Percentiles rank a stretch among this genome's conserved stretches.
phyloP scores from a whole-genome alignment of 2,329 filamentous ascomycete species.

The Hymenoscyphus scutula region DNA sequence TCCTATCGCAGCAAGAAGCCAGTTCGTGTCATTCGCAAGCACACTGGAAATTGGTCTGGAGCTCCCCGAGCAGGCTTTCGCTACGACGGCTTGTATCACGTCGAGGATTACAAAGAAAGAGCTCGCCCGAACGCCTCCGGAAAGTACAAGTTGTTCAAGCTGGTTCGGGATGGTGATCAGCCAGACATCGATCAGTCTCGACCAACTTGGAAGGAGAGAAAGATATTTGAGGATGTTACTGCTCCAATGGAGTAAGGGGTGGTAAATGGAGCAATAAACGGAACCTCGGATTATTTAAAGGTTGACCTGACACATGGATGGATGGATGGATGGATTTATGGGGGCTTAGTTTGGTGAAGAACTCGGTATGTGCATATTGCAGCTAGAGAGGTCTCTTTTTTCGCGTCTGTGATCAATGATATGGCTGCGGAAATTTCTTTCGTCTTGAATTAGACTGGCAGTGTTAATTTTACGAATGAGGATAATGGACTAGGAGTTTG shows the following conservation, averaged over 20 bases:
- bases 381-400: no score
- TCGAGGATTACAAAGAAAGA: not conserved
- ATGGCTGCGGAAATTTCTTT: no score
- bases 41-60: constrained; percentile 6
- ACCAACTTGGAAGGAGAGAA: not conserved
- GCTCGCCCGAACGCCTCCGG: not conserved
- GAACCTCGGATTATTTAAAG: not conserved
- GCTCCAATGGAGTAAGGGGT: not conserved
- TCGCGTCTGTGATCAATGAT: no score
- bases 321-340: not conserved
- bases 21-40: constrained; percentile 9
- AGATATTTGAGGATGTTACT: not conserved
- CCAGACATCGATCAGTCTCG: not conserved
- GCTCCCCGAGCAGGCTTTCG: constrained; percentile 2
- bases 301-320: not conserved
- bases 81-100: constrained; percentile 14
- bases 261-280: not conserved
- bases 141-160: constrained; percentile 3
- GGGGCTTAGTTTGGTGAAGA: not conserved
- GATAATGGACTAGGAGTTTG: no score
- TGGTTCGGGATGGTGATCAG: not conserved
- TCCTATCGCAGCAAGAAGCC: constrained; percentile 4
- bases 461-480: no score
- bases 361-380: not conserved
- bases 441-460: no score